phyloP scores from a whole-genome alignment of 2,329 filamentous ascomycete species.

The Cordyceps farinosa region DNA sequence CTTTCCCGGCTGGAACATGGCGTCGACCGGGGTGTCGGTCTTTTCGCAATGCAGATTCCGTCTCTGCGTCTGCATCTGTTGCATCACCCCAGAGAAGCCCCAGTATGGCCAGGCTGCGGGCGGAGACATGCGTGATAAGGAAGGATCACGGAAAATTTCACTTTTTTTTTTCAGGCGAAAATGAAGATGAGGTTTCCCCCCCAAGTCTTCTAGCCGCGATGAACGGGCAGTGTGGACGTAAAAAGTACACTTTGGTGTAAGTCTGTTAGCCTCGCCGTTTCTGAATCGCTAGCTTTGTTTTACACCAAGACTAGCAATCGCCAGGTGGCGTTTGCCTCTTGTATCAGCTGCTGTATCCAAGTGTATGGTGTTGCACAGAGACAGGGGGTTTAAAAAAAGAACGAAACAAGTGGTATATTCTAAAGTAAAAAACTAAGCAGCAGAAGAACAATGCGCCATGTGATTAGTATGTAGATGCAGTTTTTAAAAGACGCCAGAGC shows the following conservation, averaged over 20 bases:
- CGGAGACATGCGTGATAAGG: not conserved
- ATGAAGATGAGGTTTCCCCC: too few relatives aligned
- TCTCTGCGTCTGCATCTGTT: not conserved
- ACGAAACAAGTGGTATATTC: slow-evolving; percentile 8
- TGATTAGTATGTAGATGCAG: not conserved
- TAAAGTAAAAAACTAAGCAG: not conserved
- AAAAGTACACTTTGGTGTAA: not conserved
- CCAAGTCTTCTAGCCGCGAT: not conserved
- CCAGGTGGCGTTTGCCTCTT: not conserved
- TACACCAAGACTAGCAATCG: not conserved
- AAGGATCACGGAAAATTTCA: not conserved
- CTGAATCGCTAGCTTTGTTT: not conserved
- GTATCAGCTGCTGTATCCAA: not conserved
- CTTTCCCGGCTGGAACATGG: not conserved
- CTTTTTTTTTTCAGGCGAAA: not conserved
- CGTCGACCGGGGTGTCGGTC: not conserved
- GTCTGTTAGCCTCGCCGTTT: not conserved
- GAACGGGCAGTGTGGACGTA: not conserved
- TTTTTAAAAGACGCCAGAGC: slow-evolving; percentile 6
- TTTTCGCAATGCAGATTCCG: not conserved
- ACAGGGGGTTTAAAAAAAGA: not conserved
- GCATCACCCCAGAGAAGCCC: not conserved
- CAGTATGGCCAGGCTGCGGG: not conserved
- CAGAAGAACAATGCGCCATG: not conserved
- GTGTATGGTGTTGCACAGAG: not conserved